Evolutionary conservation across 805 yeast species (phyloP).

Genomic region (Candida namnaoensis): DNA sequence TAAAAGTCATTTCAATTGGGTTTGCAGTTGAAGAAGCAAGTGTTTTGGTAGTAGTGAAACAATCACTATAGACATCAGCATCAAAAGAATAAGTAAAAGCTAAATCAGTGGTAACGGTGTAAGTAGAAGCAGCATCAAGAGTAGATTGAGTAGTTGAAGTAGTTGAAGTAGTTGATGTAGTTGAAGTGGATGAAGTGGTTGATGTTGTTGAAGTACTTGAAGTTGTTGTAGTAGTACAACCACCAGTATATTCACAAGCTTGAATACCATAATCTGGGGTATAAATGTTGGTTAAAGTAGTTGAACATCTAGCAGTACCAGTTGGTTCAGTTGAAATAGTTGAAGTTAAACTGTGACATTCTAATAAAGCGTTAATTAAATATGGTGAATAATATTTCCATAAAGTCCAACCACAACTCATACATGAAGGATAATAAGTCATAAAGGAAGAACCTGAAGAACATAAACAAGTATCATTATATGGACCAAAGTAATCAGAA

Average conservation of each 20-base stretch:
- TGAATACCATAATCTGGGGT: neutral
- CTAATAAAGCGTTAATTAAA: conserved; percentile 14
- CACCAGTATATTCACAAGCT: neutral
- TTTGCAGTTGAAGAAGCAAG: conserved; percentile 1
- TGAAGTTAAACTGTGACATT: conserved; percentile 5
- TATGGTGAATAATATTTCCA: conserved; percentile 19
- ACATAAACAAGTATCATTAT: conserved; percentile 9
- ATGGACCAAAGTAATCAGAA: conserved; percentile 3
- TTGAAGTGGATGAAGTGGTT: conserved; percentile 5
- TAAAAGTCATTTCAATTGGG: neutral
- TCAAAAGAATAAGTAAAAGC: neutral
- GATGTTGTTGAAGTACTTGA: conserved; percentile 5
- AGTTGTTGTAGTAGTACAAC: conserved; percentile 6
- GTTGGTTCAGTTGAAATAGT: conserved; percentile 15
- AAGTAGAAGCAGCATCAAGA: conserved; percentile 1
- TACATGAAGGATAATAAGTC: conserved; percentile 12
- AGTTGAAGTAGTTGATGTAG: conserved; percentile 1
- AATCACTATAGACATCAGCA: conserved; percentile 4
- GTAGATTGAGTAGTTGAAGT: conserved; percentile 3
- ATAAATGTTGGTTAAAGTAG: conserved; percentile 5
- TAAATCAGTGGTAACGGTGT: conserved; percentile 9
- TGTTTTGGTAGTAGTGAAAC: conserved; percentile 2
- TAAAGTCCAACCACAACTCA: conserved; percentile 25
- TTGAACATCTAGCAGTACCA: conserved; percentile 17
- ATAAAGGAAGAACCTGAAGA: conserved; percentile 4